Evolutionary conservation across 306 rosid genomes (phyloP).

Genomic region (Trifolium pratense): DNA sequence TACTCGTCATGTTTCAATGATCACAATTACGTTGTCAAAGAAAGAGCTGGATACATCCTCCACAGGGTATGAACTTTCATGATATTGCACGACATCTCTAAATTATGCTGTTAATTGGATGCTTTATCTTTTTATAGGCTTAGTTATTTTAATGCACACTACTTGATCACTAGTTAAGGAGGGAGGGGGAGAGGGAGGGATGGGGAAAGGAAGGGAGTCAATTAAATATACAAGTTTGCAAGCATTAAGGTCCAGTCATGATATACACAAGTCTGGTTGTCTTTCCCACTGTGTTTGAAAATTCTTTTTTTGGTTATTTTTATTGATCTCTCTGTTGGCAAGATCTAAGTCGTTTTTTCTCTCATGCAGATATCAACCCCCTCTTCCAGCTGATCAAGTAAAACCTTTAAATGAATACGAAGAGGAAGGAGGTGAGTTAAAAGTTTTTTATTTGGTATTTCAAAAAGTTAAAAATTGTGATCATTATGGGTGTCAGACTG

Average conservation of each 20-base stretch:
- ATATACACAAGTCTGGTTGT: not conserved
- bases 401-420: slow-evolving; percentile 77
- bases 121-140: not conserved
- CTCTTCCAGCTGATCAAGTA: slow-evolving; percentile 83
- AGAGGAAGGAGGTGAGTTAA: slow-evolving; percentile 74
- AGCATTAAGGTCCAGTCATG: not conserved
- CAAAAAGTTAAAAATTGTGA: slow-evolving; percentile 16
- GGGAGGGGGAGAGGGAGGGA: no score
- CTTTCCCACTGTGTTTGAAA: not conserved
- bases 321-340: not conserved
- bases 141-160: slow-evolving; percentile 3
- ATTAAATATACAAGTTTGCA: not conserved
- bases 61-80: slow-evolving; percentile 63
- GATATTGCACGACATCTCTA: slow-evolving; percentile 9
- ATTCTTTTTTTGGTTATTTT: not conserved
- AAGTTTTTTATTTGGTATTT: slow-evolving; percentile 16
- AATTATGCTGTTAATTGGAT: slow-evolving; percentile 1
- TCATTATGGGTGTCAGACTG: not conserved
- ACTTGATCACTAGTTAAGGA: slow-evolving; percentile 23
- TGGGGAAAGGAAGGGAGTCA: no score
- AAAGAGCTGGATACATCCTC: slow-evolving; percentile 67
- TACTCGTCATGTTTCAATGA: slow-evolving; percentile 90
- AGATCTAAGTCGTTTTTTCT: slow-evolving; percentile 28
- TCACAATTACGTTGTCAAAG: slow-evolving; percentile 79
- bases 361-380: slow-evolving; percentile 73